Base-by-base conservation (phyloP, 148 eudicot species). In the Limonium bicolor region DNA sequence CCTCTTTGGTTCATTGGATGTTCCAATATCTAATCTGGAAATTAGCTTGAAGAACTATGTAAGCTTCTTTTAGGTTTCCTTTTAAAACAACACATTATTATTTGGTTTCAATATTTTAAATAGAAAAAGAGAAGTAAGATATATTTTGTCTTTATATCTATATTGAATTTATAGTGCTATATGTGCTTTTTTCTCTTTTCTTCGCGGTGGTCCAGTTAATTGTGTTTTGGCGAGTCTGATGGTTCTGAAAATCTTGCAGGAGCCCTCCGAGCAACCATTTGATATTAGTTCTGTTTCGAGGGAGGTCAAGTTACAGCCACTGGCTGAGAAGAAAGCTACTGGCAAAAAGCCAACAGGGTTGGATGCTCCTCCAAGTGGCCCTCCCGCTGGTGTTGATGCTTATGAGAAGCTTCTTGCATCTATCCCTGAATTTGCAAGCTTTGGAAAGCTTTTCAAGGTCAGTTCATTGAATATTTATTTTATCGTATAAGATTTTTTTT, bases 401-500 rank as follows among this genome's bases (percentile, higher is more conserved):
- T 90, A 83, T 65, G 99, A 90, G 66, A 84, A 58, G 29, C 60
- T 84, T 49, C 77, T 90, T 35, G 77, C 90, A 38, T 77, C 88
- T 38, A 71, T 80, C 37, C 72, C 93, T 11, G 93, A 84, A 64
- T 90, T 84, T 54, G 59, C 87, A 27, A 65, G 48, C 59, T 90
- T 72, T 54, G 97, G 97, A 26, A 80, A 77, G 70, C 84, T 80
- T 60, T 74, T 90, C 63, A 90, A 90, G 97, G 97, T 90, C 48
- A 33, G 13, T 38, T 5, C 5, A 20, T 27, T 8, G 1, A 26
- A 17, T 36, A 33, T 44, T 41, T 31, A 21, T 27, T 41, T 40
- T 21, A 3, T 43, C 5, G 10, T 43, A 21, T 55, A 42, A 7
- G 8, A 22, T 20, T 22, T 7, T 20, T 5, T 3, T 14, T 41